Evolutionary conservation across 2,329 filamentous ascomycete genomes (phyloP), one percentile per base, ranked within the genome.

Genomic region (Dryadomyces quercivorus): DNA sequence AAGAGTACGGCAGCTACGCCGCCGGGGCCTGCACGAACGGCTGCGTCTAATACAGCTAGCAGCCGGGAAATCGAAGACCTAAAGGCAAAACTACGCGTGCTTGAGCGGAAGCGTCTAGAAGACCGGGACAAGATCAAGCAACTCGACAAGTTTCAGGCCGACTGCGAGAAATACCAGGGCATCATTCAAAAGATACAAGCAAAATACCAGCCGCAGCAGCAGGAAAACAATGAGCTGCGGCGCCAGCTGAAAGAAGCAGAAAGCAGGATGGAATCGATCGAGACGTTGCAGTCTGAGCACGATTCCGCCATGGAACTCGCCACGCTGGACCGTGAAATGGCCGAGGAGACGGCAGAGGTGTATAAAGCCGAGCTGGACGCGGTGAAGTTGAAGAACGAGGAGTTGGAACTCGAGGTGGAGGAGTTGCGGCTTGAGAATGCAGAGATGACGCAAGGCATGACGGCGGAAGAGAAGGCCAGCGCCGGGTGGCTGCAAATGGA

Each of bases 401-500:
- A 97, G 67, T 73, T 95, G 8, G 84, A 93, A 62, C 74, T 96
- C 10, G 92, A 98, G 65, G 77, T 92, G 1, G 92, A 97, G 47
- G 84, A 97, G 42, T 70, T 96, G 15, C 79, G 82, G 43, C 88
- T 93, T 61, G 93, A 98, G 65, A 95, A 95, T 60, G 77, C 82
- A 2, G 89, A 95, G 64, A 79, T 92, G 54, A 82, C 82, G 50
- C 82, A 88, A 54, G 89, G 89, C 59, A 94, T 95, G 80, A 86
- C 84, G 13, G 81, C 88, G 0, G 93, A 96, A 65, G 91, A 97
- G 64, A 84, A 85, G 61, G 83, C 88, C 2, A 92, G 86, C 65
- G 82, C 88, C 44, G 88, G 90, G 15, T 97, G 89, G 86, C 71
- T 95, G 58, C 89, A 95, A 64, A 84, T 96, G 80, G 89, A 97